A percentile compares a stretch with the other conserved stretches of the same genome.
phyloP scores from a whole-genome alignment of 225 moss, liverwort and hornwort genomes.

The Pseudoscleropodium purum region DNA sequence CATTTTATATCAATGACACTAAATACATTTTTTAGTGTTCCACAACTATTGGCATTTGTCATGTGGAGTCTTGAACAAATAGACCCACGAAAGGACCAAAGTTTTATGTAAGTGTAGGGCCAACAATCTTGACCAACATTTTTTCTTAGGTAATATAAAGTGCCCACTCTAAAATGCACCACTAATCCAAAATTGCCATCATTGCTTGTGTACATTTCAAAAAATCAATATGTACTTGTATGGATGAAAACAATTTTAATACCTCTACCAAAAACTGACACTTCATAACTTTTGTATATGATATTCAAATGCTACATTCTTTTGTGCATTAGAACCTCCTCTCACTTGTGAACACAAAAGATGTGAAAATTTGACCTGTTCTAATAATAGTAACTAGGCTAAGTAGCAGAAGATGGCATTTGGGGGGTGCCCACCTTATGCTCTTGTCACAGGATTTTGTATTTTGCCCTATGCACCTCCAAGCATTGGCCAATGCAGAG shows the following conservation, averaged over 20 bases:
- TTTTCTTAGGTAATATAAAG: neutral
- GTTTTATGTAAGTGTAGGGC: accelerated
- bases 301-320: neutral
- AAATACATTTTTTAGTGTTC: neutral
- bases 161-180: neutral
- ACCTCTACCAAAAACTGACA: neutral
- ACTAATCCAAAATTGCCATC: accelerated
- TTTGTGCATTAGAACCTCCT: neutral
- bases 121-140: neutral
- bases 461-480: no score
- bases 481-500: no score
- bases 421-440: neutral
- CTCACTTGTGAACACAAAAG: neutral
- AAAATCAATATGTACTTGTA: neutral
- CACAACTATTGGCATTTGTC: neutral
- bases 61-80: neutral
- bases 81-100: neutral
- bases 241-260: neutral
- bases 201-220: neutral
- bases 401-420: no score
- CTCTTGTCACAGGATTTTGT: neutral
- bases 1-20: no score
- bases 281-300: neutral
- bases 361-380: neutral
- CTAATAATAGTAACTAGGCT: neutral